A percentile compares a stretch with the other conserved stretches of the same genome.
Conservation (phyloP, 352 stramenopile genomes). For the Saprolegnia diclina region DNA sequence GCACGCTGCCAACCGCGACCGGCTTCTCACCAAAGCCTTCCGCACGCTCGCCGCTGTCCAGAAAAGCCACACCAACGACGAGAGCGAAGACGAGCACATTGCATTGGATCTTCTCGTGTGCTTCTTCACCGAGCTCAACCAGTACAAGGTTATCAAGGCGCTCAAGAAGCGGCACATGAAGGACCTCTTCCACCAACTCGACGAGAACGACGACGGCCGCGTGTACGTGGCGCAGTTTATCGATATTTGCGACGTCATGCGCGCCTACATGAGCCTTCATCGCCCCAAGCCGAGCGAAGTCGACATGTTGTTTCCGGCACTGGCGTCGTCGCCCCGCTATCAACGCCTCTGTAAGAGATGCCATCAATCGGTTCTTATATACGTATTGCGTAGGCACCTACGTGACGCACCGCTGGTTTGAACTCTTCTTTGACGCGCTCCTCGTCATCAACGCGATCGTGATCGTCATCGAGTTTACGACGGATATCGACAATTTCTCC, state of each 20-base stretch:
- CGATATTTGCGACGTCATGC: conserved; percentile 19
- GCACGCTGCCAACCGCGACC: conserved; percentile 31
- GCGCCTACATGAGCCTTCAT: conserved; percentile 3
- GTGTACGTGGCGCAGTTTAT: conserved; percentile 27
- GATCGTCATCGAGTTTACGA: conserved; percentile 49
- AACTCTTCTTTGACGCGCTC: conserved; percentile 28
- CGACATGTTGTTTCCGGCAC: not conserved
- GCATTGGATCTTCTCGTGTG: conserved; percentile 42
- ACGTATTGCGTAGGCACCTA: conserved; percentile 42
- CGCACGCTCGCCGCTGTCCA: conserved; percentile 26
- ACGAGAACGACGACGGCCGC: conserved; percentile 26
- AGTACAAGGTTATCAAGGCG: conserved; percentile 27
- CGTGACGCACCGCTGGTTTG: conserved; percentile 26
- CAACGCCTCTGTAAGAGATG: conserved; percentile 30
- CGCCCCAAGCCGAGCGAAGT: not conserved
- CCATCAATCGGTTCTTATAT: conserved; percentile 35
- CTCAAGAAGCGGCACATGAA: conserved; percentile 23
- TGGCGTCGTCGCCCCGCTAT: not conserved
- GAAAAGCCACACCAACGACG: conserved; percentile 31
- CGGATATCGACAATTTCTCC: conserved; percentile 12
- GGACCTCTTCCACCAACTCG: conserved; percentile 32
- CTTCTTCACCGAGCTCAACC: conserved; percentile 36
- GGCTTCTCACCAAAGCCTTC: conserved; percentile 42
- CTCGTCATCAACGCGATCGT: conserved; percentile 32
- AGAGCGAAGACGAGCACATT: conserved; percentile 32